phyloP scores from a whole-genome alignment of 441 rosid species.

The Manihot esculenta region DNA sequence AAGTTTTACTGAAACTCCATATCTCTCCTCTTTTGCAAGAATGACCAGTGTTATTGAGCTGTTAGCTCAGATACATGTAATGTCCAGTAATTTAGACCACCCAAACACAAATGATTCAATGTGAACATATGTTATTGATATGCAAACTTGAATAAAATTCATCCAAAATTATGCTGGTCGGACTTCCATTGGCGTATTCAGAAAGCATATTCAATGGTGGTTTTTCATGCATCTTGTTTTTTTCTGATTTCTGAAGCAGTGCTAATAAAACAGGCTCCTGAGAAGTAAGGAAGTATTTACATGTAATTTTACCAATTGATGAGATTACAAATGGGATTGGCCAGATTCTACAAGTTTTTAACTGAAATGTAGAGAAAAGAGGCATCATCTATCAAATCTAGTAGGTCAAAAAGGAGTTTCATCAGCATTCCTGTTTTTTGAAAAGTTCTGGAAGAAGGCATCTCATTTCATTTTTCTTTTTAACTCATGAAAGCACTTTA shows the following conservation, averaged over 20 bases:
- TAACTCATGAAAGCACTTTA: background rate
- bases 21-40: constrained; percentile 22
- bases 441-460: constrained; percentile 25
- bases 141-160: background rate
- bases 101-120: constrained; percentile 10
- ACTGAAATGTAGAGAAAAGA: background rate
- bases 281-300: background rate
- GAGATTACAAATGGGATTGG: background rate
- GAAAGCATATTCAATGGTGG: too few species aligned
- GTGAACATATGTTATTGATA: background rate
- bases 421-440: background rate
- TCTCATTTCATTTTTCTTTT: constrained; percentile 4
- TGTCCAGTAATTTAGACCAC: constrained; percentile 7
- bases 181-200: background rate
- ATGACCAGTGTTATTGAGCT: constrained; percentile 15
- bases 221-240: background rate
- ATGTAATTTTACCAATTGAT: background rate
- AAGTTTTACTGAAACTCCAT: constrained; percentile 26
- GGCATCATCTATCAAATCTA: constrained; percentile 14
- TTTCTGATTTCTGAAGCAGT: background rate
- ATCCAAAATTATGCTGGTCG: background rate
- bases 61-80: constrained; percentile 22
- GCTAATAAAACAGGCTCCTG: too few species aligned
- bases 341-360: constrained; percentile 8
- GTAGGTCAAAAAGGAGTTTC: constrained; percentile 21